A percentile compares a stretch with the other conserved stretches of the same genome.
Conservation (phyloP, 495 filamentous ascomycete genomes). For the Clohesyomyces aquaticus region DNA sequence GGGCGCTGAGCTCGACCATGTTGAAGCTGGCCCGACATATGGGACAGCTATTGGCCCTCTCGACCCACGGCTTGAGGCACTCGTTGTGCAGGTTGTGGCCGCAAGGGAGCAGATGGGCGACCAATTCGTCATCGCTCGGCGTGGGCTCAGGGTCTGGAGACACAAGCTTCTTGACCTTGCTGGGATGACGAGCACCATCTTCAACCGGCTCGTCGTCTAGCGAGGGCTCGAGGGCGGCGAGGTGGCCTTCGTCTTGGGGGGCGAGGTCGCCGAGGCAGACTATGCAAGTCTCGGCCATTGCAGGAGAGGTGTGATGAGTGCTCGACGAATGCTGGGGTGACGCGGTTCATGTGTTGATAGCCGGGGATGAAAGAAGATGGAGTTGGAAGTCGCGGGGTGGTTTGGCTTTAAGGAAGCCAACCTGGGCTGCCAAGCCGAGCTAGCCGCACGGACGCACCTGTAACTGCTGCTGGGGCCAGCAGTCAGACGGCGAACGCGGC, state of each 20-base stretch:
- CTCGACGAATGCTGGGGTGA: slow-evolving; percentile 10
- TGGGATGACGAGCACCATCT: slow-evolving; percentile 38
- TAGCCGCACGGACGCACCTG: slow-evolving; percentile 3
- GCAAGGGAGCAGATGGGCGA: slow-evolving; percentile 73
- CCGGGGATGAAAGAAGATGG: slow-evolving; percentile 26
- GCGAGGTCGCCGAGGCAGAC: slow-evolving; percentile 93
- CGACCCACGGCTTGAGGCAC: slow-evolving; percentile 89
- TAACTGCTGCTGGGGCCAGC: background rate
- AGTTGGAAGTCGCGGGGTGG: background rate
- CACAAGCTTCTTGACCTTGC: slow-evolving; percentile 38
- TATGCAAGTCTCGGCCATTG: slow-evolving; percentile 92
- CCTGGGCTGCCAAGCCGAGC: background rate
- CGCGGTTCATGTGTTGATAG: slow-evolving; percentile 23
- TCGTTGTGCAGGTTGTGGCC: slow-evolving; percentile 88
- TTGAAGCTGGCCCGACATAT: slow-evolving; percentile 94
- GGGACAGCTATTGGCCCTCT: slow-evolving; percentile 95
- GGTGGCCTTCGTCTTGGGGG: slow-evolving; percentile 57
- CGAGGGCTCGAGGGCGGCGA: slow-evolving; percentile 49
- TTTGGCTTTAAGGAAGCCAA: background rate
- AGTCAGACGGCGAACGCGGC: background rate
- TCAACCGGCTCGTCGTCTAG: slow-evolving; percentile 39
- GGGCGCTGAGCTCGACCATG: slow-evolving; percentile 78
- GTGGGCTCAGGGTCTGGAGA: slow-evolving; percentile 47
- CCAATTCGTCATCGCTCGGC: slow-evolving; percentile 53
- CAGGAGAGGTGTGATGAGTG: slow-evolving; percentile 12